These are phyloP conservation scores for Saccharum spontaneum DNA, from an alignment of 176 grass and related monocot species.

Conservation along the genomic window DNA sequence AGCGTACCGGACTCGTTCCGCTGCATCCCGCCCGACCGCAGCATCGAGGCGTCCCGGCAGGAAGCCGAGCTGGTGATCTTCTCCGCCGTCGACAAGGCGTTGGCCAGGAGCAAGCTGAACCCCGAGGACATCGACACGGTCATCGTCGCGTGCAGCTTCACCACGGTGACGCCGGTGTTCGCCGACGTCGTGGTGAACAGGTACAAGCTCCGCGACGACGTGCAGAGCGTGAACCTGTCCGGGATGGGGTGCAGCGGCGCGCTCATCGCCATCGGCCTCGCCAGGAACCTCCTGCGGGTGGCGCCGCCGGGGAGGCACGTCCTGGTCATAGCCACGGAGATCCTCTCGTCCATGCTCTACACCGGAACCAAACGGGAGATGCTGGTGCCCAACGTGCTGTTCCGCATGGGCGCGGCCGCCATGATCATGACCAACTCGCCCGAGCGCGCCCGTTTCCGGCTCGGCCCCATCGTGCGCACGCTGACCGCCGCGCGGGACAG, in stretches of 20 bases:
- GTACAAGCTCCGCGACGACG: background rate
- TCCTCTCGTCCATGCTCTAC: background rate
- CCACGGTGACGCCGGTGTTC: background rate
- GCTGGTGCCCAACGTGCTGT: background rate
- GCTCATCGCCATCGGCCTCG: background rate
- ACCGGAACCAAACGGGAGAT: constrained; percentile 8
- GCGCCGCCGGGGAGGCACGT: background rate
- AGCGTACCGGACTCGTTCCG: background rate
- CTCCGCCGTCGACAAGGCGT: background rate
- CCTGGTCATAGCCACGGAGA: background rate
- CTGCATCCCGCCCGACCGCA: background rate
- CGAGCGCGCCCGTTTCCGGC: background rate
- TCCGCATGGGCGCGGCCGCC: constrained; percentile 6
- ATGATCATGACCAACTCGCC: background rate
- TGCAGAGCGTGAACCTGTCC: background rate
- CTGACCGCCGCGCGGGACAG: background rate
- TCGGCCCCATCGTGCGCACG: background rate
- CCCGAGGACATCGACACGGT: constrained; percentile 12
- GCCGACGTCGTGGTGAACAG: background rate
- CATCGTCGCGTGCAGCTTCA: constrained; percentile 23
- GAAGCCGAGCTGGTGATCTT: background rate
- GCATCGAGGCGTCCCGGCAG: background rate
- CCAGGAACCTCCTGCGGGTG: background rate
- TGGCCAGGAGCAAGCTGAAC: background rate
- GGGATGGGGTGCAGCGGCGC: background rate